Evolutionary conservation across 2,329 filamentous ascomycete species (phyloP).

Genomic region (Colletotrichum gloeosporioides): DNA sequence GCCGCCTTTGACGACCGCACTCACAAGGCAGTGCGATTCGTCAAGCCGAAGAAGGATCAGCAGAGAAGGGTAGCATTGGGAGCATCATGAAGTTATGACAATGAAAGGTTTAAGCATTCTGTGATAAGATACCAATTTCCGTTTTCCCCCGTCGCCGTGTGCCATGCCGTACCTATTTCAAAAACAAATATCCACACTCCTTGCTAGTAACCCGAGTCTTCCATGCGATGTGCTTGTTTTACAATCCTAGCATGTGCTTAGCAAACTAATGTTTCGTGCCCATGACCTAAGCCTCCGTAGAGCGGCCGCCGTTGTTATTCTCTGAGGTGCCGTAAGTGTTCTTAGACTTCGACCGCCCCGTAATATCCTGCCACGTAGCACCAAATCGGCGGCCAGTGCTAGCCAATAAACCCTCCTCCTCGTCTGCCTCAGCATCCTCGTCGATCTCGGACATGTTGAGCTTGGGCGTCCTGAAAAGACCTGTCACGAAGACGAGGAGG

Average conservation of each 20-base stretch:
- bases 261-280: neutral
- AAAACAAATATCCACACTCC: neutral
- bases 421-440: constrained; percentile 87
- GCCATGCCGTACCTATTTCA: neutral
- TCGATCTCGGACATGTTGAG: constrained; percentile 81
- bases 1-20: constrained; percentile 74
- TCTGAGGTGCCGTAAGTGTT: constrained; percentile 19
- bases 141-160: neutral
- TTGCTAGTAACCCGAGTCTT: neutral
- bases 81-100: constrained; percentile 28
- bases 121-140: neutral
- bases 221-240: neutral
- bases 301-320: neutral
- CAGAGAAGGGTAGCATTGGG: constrained; percentile 41
- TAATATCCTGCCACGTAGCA: constrained; percentile 89
- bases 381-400: constrained; percentile 83
- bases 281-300: neutral
- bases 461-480: constrained; percentile 80
- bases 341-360: constrained; percentile 49
- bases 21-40: constrained; percentile 71
- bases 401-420: constrained; percentile 90
- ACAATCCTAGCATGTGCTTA: neutral
- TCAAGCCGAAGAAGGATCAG: constrained; percentile 37
- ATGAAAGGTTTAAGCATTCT: constrained; percentile 8
- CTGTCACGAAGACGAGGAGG: constrained; percentile 78